Evolutionary conservation across 257 asterid genomes (phyloP).

Genomic region (Nicotiana knightiana): DNA sequence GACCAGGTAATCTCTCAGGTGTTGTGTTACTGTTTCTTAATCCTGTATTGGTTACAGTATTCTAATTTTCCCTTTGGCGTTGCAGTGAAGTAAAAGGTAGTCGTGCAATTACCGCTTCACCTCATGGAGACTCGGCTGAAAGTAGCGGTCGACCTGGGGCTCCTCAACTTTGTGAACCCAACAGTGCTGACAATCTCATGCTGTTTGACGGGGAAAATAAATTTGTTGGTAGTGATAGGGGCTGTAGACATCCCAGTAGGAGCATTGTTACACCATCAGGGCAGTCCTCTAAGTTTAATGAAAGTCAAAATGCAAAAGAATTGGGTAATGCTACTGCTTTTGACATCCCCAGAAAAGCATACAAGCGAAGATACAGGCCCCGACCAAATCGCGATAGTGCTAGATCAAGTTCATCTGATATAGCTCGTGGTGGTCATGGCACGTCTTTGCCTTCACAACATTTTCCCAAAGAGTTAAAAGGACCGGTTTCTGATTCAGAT

Average conservation of each 20-base stretch:
- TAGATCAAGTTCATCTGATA: conserved; percentile 58
- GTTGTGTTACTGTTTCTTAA: conserved; percentile 7
- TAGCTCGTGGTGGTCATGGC: conserved; percentile 41
- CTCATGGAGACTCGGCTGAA: conserved; percentile 88
- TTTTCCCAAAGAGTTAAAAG: conserved; percentile 37
- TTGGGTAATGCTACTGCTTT: conserved; percentile 53
- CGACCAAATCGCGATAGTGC: conserved; percentile 60
- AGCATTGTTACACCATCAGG: conserved; percentile 42
- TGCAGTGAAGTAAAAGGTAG: conserved; percentile 82
- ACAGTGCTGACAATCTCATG: conserved; percentile 88
- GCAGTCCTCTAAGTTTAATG: conserved; percentile 39
- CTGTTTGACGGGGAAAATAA: conserved; percentile 70
- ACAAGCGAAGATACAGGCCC: conserved; percentile 60
- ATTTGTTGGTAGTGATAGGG: conserved; percentile 46
- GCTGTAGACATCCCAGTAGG: conserved; percentile 40
- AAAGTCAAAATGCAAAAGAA: conserved; percentile 35
- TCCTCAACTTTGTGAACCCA: conserved; percentile 56
- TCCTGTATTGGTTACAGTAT: not conserved
- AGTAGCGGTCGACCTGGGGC: conserved; percentile 75
- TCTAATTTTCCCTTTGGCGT: not conserved
- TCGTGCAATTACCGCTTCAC: conserved; percentile 64
- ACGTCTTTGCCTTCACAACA: conserved; percentile 46
- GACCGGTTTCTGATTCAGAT: conserved; percentile 34
- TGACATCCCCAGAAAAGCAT: conserved; percentile 60
- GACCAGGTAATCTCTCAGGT: conserved; percentile 42